These are phyloP conservation scores for Phytophthora sansomeana DNA, from an alignment of 352 stramenopile species.

Conservation along the genomic window DNA sequence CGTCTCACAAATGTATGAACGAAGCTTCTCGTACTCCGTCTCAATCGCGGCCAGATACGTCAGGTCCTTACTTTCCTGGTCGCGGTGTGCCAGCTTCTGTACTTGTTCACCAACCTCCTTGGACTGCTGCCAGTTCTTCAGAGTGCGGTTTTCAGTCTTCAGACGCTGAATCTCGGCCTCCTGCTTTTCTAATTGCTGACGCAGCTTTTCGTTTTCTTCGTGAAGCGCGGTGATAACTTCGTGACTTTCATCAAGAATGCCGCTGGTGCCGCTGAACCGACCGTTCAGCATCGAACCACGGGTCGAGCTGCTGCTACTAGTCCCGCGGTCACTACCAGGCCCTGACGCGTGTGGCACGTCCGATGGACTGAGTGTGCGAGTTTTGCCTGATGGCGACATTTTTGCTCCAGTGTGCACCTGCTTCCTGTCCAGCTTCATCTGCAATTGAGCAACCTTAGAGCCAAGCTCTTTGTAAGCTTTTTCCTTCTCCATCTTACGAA, in stretches of 20 bases:
- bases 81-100: constrained; percentile 84
- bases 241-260: constrained; percentile 86
- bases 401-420: constrained; percentile 50
- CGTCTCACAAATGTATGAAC: constrained; percentile 78
- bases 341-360: constrained; percentile 27
- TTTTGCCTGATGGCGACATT: constrained; percentile 52
- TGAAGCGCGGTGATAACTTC: constrained; percentile 89
- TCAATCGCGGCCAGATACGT: constrained; percentile 85
- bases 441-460: constrained; percentile 75
- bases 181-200: constrained; percentile 76
- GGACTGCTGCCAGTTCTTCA: constrained; percentile 88
- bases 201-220: constrained; percentile 84
- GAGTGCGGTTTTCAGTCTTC: constrained; percentile 78
- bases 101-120: constrained; percentile 91
- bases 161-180: constrained; percentile 80
- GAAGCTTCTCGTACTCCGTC: constrained; percentile 85
- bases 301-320: constrained; percentile 40
- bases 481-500: constrained; percentile 85
- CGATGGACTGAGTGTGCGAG: constrained; percentile 37
- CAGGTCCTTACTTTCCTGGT: constrained; percentile 88
- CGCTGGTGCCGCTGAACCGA: constrained; percentile 71
- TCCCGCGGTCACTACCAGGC: constrained; percentile 26
- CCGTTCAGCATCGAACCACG: constrained; percentile 62
- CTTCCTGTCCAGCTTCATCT: constrained; percentile 76
- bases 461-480: constrained; percentile 79